A percentile compares a stretch with the other conserved stretches of the same genome.
Evolutionary conservation across 176 grass and related monocot species (phyloP).

Genomic region (Aegilops bicornis): DNA sequence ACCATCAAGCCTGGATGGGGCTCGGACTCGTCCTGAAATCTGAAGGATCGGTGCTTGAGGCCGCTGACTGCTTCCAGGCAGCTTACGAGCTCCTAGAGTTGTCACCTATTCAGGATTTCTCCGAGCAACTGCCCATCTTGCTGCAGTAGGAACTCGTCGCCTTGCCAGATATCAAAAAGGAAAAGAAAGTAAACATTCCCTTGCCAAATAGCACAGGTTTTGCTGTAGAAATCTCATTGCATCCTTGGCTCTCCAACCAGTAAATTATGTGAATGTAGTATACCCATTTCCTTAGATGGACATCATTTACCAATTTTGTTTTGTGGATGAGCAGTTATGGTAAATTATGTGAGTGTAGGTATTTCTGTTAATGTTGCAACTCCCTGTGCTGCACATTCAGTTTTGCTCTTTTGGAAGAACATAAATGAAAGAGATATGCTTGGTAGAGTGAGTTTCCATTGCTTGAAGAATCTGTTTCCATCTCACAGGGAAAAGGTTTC

Average conservation of each 20-base stretch:
- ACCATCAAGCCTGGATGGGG: slow-evolving; percentile 75
- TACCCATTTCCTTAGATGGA: neutral
- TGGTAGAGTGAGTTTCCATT: neutral
- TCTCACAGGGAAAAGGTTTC: neutral
- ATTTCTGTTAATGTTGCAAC: neutral
- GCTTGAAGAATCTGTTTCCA: neutral
- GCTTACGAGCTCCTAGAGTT: slow-evolving; percentile 81
- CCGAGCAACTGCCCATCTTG: slow-evolving; percentile 44
- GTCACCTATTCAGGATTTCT: slow-evolving; percentile 64
- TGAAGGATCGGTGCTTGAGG: slow-evolving; percentile 66
- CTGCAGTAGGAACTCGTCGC: slow-evolving; percentile 36
- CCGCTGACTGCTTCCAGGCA: slow-evolving; percentile 86
- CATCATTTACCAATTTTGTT: slow-evolving; percentile 13
- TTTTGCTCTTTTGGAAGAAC: neutral
- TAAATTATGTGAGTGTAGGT: slow-evolving; percentile 14
- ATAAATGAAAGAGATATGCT: neutral
- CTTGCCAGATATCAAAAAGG: slow-evolving; percentile 7
- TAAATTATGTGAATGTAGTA: slow-evolving; percentile 22
- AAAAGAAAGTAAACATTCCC: slow-evolving; percentile 14
- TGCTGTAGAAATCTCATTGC: neutral
- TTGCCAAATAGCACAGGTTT: slow-evolving; percentile 21
- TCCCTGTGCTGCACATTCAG: neutral
- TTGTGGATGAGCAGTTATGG: neutral
- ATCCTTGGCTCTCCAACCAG: neutral
- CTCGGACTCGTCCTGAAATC: slow-evolving; percentile 70